A percentile compares a stretch with the other conserved stretches of the same genome.
These are phyloP conservation scores for Leptographium radiaticola DNA, from an alignment of 2,329 filamentous ascomycete genomes.

Conservation along the genomic window DNA sequence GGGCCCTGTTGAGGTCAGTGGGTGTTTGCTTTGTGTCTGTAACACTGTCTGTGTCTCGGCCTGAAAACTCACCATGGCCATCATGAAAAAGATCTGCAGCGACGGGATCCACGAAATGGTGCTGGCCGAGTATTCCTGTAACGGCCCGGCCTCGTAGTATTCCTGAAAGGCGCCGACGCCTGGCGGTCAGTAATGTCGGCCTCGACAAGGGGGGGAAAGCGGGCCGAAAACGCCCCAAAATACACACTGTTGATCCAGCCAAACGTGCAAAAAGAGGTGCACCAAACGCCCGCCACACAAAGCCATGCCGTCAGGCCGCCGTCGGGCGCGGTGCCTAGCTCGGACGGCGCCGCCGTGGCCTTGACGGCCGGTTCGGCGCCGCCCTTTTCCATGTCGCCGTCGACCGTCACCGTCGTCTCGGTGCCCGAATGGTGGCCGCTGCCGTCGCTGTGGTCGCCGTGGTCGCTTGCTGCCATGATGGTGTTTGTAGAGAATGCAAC, in stretches of 20 bases:
- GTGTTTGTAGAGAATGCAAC: too few relatives aligned
- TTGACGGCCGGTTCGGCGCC: not conserved
- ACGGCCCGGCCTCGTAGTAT: conserved; percentile 38
- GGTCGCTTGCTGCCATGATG: too few relatives aligned
- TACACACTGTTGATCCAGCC: conserved; percentile 25
- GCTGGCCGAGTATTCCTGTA: conserved; percentile 35
- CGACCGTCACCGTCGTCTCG: too few relatives aligned
- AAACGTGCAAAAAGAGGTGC: conserved; percentile 26
- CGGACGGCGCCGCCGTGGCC: not conserved
- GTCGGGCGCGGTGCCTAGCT: conserved; percentile 9
- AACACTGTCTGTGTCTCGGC: too few relatives aligned
- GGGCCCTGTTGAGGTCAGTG: conserved; percentile 23
- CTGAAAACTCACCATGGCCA: conserved; percentile 21
- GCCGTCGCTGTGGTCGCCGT: too few relatives aligned
- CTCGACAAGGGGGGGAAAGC: not conserved
- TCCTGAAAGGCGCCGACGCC: conserved; percentile 41
- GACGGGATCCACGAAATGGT: conserved; percentile 51
- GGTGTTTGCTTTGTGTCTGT: too few relatives aligned
- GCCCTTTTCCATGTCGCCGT: not conserved
- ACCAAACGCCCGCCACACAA: conserved; percentile 26
- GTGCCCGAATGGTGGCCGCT: not conserved
- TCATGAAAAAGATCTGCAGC: conserved; percentile 31
- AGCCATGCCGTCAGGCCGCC: conserved; percentile 22
- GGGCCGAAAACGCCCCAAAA: not conserved
- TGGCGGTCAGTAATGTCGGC: conserved; percentile 3